phyloP scores from a whole-genome alignment of 345 rosid genomes.

The Lepidium didymum region DNA sequence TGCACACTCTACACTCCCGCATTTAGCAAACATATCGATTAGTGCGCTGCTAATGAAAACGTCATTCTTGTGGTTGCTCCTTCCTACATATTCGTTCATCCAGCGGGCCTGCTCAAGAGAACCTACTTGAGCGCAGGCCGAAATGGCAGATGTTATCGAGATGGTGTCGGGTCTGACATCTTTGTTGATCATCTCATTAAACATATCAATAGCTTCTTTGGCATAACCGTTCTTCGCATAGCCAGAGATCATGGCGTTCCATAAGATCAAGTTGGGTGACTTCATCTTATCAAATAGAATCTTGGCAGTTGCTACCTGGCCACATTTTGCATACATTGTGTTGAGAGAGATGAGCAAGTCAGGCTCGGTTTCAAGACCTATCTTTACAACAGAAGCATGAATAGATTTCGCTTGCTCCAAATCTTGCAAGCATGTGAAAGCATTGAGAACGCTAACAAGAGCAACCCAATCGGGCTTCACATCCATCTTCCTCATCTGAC shows the following conservation, averaged over 20 bases:
- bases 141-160: constrained; percentile 46
- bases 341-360: constrained; percentile 64
- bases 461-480: constrained; percentile 58
- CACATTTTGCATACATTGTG: constrained; percentile 65
- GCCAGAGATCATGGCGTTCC: constrained; percentile 80
- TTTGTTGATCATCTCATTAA: constrained; percentile 38
- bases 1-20: constrained; percentile 55
- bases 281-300: constrained; percentile 45
- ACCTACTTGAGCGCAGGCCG: constrained; percentile 63
- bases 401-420: constrained; percentile 47
- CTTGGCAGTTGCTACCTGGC: constrained; percentile 47
- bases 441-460: constrained; percentile 58
- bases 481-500: constrained; percentile 43
- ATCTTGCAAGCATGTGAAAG: constrained; percentile 48
- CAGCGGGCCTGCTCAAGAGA: constrained; percentile 57
- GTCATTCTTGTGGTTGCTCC: constrained; percentile 35
- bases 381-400: constrained; percentile 49
- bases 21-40: constrained; percentile 68
- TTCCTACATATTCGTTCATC: constrained; percentile 43
- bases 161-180: constrained; percentile 44
- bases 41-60: constrained; percentile 43
- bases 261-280: constrained; percentile 45
- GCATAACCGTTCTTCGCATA: constrained; percentile 64
- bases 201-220: constrained; percentile 48
- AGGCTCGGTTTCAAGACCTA: constrained; percentile 51